Evolutionary conservation across 371 early-diverging fungal genomes (phyloP), one percentile per base, ranked within the genome.

Genomic region (Mucor saturninus): DNA sequence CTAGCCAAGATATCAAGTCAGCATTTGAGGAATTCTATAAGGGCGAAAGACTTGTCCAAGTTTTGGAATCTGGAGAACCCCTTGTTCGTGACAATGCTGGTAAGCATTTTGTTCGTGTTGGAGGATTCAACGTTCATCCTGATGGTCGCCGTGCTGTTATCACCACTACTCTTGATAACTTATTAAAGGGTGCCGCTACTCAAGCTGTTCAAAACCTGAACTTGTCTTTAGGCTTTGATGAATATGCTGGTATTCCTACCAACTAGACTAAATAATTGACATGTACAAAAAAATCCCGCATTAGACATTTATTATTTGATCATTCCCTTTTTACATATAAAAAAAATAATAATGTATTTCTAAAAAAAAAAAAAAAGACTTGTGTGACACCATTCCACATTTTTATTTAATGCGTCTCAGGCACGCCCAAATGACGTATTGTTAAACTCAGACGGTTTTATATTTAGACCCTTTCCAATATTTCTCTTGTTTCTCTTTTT

Each of bases 121-220:
- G 98, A 21, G 98, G 97, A 5, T 96, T 97, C 71, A 89, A 86
- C 35, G 93, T 95, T 4, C 89, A 91, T 30, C 77, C 89, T 26
- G 86, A 81, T 4, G 92, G 87, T n/a, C 85, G 88, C 71, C 82
- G 97, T 37, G 95, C 87, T 4, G 95, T 96, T 2, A 76, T 97
- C n/a, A 88, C 93, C 11, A 89, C 93, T 7, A 96, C 96, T n/a
- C 90, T 97, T 46, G 97, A 97, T 73, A 97, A 97, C 62, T 68
- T 97, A 68, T 84, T 96, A 62, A 98, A 98, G 87, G 98, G 97
- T 7, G 97, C 97, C 29, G 97, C 97, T 13, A 97, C 97, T 29
- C 98, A 98, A 80, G 95, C 96, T 8, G 71, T 97, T 43, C 98
- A 97, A 75, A 93, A 93, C 76, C 77, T 91, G 63, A 93, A 93